Evolutionary conservation across 2,329 filamentous ascomycete species (phyloP).

Genomic region (Dothideomycetes sp.): DNA sequence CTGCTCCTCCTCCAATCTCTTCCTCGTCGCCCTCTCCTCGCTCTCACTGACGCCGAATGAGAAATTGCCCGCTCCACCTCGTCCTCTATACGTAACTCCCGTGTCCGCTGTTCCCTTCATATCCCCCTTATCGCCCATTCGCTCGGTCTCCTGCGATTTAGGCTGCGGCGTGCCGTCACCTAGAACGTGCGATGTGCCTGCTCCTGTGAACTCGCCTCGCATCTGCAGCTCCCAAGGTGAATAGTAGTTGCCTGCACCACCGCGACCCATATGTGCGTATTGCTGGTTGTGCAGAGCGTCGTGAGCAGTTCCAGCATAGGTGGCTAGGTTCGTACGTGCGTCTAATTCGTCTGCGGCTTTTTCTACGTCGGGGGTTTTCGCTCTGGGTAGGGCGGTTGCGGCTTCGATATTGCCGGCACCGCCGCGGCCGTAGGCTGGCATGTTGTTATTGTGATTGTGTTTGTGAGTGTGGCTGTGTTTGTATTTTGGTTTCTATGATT

Average conservation of each 20-base stretch:
- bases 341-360: slow-evolving; percentile 16
- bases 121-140: neutral
- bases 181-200: slow-evolving; percentile 13
- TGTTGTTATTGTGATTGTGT: neutral
- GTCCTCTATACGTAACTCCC: slow-evolving; percentile 20
- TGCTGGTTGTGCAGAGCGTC: slow-evolving; percentile 18
- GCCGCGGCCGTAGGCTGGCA: slow-evolving; percentile 24
- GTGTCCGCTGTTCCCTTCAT: neutral
- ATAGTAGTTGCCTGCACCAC: slow-evolving; percentile 37
- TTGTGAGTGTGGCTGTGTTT: neutral
- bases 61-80: slow-evolving; percentile 38
- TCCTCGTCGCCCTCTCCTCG: slow-evolving; percentile 18
- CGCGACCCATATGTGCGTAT: slow-evolving; percentile 34
- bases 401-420: slow-evolving; percentile 34
- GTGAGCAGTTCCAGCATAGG: slow-evolving; percentile 9
- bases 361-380: slow-evolving; percentile 24
- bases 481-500: too few relatives aligned
- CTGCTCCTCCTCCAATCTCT: slow-evolving; percentile 18
- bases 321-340: slow-evolving; percentile 5
- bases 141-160: neutral
- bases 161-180: slow-evolving; percentile 11
- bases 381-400: slow-evolving; percentile 9
- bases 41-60: slow-evolving; percentile 23
- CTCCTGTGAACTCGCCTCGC: slow-evolving; percentile 26
- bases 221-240: slow-evolving; percentile 27